These are phyloP conservation scores for Lyophyllum semitale DNA, from an alignment of 768 basidiomycete species.

Conservation along the genomic window DNA sequence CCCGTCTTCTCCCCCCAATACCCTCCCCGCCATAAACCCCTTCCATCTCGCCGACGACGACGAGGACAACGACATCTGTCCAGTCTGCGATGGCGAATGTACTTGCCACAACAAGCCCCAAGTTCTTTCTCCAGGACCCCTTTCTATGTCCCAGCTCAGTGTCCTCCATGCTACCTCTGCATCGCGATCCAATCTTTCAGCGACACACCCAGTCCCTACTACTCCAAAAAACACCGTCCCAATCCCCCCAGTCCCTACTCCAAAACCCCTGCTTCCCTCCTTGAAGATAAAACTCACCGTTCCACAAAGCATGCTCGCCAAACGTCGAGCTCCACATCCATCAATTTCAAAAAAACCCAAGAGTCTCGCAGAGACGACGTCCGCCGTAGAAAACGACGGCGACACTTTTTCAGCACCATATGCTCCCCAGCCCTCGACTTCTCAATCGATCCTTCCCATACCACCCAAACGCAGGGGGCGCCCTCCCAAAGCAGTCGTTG, in stretches of 20 bases:
- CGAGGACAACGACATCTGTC: conserved; percentile 87
- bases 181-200: conserved; percentile 36
- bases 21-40: conserved; percentile 47
- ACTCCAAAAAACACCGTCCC: too few relatives aligned
- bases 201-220: conserved; percentile 26
- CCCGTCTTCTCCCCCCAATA: conserved; percentile 69
- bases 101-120: conserved; percentile 63
- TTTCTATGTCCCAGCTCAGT: conserved; percentile 39
- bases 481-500: conserved; percentile 48
- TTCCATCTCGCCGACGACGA: conserved; percentile 49
- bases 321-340: conserved; percentile 27
- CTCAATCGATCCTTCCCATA: conserved; percentile 17
- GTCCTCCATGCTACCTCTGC: conserved; percentile 39
- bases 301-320: conserved; percentile 56
- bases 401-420: conserved; percentile 21
- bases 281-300: conserved; percentile 78
- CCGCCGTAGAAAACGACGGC: conserved; percentile 40
- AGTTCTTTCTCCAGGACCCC: conserved; percentile 26
- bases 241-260: conserved; percentile 28
- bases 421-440: conserved; percentile 15
- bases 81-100: conserved; percentile 89
- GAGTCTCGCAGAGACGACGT: conserved; percentile 35
- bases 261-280: conserved; percentile 31
- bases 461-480: conserved; percentile 55
- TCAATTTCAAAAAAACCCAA: conserved; percentile 28